Conservation (phyloP, 352 stramenopile species). For the Phytophthora syringae region DNA sequence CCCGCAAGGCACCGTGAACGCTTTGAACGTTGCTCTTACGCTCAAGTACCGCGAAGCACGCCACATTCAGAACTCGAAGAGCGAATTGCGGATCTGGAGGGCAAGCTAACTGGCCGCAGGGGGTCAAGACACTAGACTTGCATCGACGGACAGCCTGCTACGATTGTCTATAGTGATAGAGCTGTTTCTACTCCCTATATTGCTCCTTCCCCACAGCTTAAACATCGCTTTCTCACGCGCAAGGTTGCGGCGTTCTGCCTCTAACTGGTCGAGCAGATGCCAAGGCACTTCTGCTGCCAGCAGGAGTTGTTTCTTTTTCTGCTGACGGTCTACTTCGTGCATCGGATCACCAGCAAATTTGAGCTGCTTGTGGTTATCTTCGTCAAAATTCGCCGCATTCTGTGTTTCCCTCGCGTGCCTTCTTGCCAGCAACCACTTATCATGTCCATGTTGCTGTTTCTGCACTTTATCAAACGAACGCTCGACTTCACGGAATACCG, state of each 20-base stretch:
- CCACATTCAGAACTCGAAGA: slow-evolving; percentile 53
- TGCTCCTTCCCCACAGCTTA: slow-evolving; percentile 54
- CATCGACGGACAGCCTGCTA: not conserved
- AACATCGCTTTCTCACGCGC: slow-evolving; percentile 70
- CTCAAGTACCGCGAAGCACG: slow-evolving; percentile 50
- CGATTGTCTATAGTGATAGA: slow-evolving; percentile 5
- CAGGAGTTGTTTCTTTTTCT: slow-evolving; percentile 39
- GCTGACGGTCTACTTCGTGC: slow-evolving; percentile 24
- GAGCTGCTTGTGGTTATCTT: slow-evolving; percentile 5
- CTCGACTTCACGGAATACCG: slow-evolving; percentile 66
- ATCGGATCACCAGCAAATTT: slow-evolving; percentile 13
- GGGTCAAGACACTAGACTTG: slow-evolving; percentile 40
- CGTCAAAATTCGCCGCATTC: not conserved
- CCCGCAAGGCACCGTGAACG: slow-evolving; percentile 55
- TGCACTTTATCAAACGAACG: slow-evolving; percentile 51
- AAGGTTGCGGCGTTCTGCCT: slow-evolving; percentile 49
- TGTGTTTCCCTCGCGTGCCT: slow-evolving; percentile 2
- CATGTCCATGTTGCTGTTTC: slow-evolving; percentile 33
- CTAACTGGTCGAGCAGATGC: slow-evolving; percentile 72
- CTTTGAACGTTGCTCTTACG: slow-evolving; percentile 50
- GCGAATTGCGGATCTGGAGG: slow-evolving; percentile 45
- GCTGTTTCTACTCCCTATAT: slow-evolving; percentile 16
- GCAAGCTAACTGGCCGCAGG: slow-evolving; percentile 26
- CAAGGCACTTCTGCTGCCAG: slow-evolving; percentile 69
- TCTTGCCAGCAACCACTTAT: slow-evolving; percentile 15